Evolutionary conservation across 371 early-diverging fungal species (phyloP).

Genomic region (Basidiobolus meristosporus): DNA sequence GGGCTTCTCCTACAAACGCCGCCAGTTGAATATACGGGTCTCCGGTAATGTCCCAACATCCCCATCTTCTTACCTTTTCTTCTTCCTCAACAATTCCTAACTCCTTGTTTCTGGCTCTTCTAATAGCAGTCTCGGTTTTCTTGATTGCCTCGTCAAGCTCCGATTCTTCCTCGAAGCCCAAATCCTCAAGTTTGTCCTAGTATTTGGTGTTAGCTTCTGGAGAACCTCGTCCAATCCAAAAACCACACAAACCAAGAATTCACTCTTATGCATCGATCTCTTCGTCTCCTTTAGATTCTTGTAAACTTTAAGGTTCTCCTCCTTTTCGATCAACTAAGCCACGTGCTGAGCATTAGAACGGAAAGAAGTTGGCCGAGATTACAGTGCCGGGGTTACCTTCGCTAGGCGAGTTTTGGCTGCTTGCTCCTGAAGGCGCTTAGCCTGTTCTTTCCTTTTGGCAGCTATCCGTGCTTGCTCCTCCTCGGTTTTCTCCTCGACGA

Average conservation of each 20-base stretch:
- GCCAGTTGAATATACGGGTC: background rate
- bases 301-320: slow-evolving; percentile 1
- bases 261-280: slow-evolving; percentile 1
- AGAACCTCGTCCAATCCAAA: background rate
- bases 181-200: slow-evolving; percentile 29
- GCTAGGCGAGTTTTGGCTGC: slow-evolving; percentile 60
- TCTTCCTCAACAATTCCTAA: slow-evolving; percentile 62
- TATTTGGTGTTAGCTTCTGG: background rate
- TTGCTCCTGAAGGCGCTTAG: slow-evolving; percentile 49
- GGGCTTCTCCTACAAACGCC: slow-evolving; percentile 30
- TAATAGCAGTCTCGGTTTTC: slow-evolving; percentile 37
- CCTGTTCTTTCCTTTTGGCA: slow-evolving; percentile 52
- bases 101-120: slow-evolving; percentile 54
- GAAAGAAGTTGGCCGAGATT: too few relatives aligned
- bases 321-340: slow-evolving; percentile 2
- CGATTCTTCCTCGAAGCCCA: slow-evolving; percentile 45
- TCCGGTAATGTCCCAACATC: background rate
- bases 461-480: slow-evolving; percentile 55
- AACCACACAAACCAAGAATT: slow-evolving; percentile 2
- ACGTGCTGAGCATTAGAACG: too few relatives aligned
- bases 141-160: slow-evolving; percentile 57
- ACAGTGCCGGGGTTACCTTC: too few relatives aligned
- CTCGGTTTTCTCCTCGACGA: slow-evolving; percentile 51
- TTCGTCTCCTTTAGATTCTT: slow-evolving; percentile 1
- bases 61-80: slow-evolving; percentile 29